These are phyloP conservation scores for Kurtzmaniella natalensis DNA, from an alignment of 1,139 yeast genomes.

Conservation along the genomic window DNA sequence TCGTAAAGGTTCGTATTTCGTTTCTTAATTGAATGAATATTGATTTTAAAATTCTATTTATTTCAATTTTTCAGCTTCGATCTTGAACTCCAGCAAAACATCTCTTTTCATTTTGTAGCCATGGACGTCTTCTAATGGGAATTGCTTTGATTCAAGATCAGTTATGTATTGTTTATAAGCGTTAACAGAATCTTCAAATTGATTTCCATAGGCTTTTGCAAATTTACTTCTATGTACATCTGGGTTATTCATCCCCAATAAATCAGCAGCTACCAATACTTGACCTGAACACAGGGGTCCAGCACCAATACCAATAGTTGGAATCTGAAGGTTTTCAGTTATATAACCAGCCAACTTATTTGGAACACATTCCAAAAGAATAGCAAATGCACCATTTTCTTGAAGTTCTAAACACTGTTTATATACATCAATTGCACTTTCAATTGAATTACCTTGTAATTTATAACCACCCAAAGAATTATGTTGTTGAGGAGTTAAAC, in stretches of 20 bases:
- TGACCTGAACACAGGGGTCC: slow-evolving; percentile 85
- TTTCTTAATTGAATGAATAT: no score
- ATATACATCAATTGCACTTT: slow-evolving; percentile 54
- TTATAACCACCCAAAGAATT: slow-evolving; percentile 81
- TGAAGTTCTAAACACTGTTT: slow-evolving; percentile 70
- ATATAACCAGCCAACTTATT: slow-evolving; percentile 62
- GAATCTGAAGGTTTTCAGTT: slow-evolving; percentile 57
- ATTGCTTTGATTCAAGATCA: slow-evolving; percentile 53
- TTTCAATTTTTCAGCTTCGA: slow-evolving; percentile 3
- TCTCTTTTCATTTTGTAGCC: slow-evolving; percentile 70
- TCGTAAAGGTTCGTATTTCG: no score
- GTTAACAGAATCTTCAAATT: slow-evolving; percentile 44
- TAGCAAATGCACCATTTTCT: slow-evolving; percentile 70
- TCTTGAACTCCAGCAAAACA: slow-evolving; percentile 48
- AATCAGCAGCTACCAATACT: slow-evolving; percentile 81
- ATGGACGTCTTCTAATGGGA: slow-evolving; percentile 63
- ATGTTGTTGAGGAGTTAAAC: slow-evolving; percentile 86
- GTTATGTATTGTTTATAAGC: slow-evolving; percentile 51
- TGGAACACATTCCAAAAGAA: slow-evolving; percentile 87
- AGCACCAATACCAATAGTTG: slow-evolving; percentile 96
- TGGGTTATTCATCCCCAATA: slow-evolving; percentile 70
- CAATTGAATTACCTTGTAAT: slow-evolving; percentile 68
- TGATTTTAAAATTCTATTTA: no score
- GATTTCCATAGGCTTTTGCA: slow-evolving; percentile 63
- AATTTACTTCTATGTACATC: slow-evolving; percentile 57